Base-by-base conservation (phyloP, 1,284 basidiomycete species). In the Pyrrhoderma lamaoense region DNA sequence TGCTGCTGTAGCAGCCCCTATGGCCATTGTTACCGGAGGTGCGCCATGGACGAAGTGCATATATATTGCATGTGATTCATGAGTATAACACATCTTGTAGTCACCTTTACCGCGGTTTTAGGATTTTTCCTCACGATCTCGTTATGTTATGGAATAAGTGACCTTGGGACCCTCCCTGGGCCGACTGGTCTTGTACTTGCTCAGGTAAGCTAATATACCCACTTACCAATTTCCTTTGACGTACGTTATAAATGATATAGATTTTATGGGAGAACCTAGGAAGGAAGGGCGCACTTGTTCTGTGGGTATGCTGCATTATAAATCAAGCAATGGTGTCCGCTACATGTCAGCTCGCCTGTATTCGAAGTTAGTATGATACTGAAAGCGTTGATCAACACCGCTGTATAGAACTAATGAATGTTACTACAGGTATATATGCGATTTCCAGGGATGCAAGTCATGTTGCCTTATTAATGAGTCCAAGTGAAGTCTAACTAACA, bases 201-300 rank as follows among this genome's bases (percentile, higher is more conserved):
- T 11, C 59, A 60, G 49, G 56, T 58, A 35, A 9, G 47, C 36
- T 9, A 18, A 23, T 9, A 13, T 8, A 8, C 23, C n/a, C 14
- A 8, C n/a, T 19, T 23, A 13, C 18, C n/a, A 3, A 1, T 18
- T 8, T 9, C 8, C 8, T 14, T n/a, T 51, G 21, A 11, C 42
- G 21, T 2, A 54, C n/a, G 8, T 23, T 27, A 37, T 11, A 42
- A 16, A 22, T n/a, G 4, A 21, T 38, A 13, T 18, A 58, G 54
- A 59, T 60, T 34, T 36, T 60, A 21, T 60, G 59, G 59, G 58
- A 60, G 34, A 60, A 57, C 46, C 43, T 60, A 3, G 59, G 59
- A 14, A 58, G 54, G 36, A 36, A 37, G 2, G 59, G 59, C 5
- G 54, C 53, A 8, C 44, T 60, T 25, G 58, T 44, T 14, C 31